Conservation (phyloP, 2,329 filamentous ascomycete genomes). For the Coniosporium tulheliwenetii region DNA sequence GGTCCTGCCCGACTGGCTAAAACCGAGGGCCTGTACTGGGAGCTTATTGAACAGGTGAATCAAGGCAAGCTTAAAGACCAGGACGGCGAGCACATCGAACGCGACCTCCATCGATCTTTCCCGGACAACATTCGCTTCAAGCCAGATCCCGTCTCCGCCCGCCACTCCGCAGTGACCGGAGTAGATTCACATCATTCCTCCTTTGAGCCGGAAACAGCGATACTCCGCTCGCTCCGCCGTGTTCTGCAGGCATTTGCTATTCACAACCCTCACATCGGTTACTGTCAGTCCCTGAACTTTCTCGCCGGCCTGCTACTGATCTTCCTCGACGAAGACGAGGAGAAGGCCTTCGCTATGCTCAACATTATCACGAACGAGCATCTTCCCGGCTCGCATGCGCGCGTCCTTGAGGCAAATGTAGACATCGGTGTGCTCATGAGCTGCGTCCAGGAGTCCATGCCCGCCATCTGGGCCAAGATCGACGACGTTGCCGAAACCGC, state of each 20-base stretch:
- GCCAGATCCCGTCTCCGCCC: constrained; percentile 31
- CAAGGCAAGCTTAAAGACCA: constrained; percentile 46
- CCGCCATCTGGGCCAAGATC: constrained; percentile 75
- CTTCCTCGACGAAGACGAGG: constrained; percentile 67
- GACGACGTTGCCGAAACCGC: constrained; percentile 49
- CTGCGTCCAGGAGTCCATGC: constrained; percentile 66
- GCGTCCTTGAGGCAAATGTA: constrained; percentile 82
- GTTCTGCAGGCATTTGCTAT: constrained; percentile 82
- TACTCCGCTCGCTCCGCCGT: constrained; percentile 67
- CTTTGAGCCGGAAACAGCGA: constrained; percentile 47
- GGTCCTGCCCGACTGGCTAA: constrained; percentile 66
- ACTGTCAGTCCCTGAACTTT: constrained; percentile 94
- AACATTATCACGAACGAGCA: constrained; percentile 83
- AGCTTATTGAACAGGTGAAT: constrained; percentile 51
- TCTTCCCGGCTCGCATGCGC: constrained; percentile 81
- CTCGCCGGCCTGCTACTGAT: constrained; percentile 77
- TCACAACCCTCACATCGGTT: constrained; percentile 82
- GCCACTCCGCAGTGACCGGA: constrained; percentile 19
- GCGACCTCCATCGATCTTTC: constrained; percentile 85
- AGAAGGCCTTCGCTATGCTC: constrained; percentile 83
- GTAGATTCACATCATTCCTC: constrained; percentile 12
- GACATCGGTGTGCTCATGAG: constrained; percentile 90
- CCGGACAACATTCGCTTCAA: constrained; percentile 90
- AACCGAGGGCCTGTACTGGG: constrained; percentile 61
- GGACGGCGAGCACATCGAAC: constrained; percentile 81